phyloP scores from a whole-genome alignment of 2,329 filamentous ascomycete species.

The Didymosphaeria variabile region DNA sequence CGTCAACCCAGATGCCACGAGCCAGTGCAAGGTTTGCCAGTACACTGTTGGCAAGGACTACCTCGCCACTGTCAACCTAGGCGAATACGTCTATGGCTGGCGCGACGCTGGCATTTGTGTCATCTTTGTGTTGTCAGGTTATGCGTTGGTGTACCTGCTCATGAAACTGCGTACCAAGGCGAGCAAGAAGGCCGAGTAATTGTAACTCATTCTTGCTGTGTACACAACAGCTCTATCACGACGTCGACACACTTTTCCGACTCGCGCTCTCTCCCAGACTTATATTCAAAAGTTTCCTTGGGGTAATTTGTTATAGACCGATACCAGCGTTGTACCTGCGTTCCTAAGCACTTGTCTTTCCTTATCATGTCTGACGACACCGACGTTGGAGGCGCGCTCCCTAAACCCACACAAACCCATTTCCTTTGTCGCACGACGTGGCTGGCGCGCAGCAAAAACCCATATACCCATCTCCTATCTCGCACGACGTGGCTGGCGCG shows the following conservation, averaged over 20 bases:
- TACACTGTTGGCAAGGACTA: conserved; percentile 68
- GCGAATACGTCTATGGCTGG: conserved; percentile 71
- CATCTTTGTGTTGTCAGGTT: conserved; percentile 64
- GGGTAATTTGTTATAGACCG: background rate
- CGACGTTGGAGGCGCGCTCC: conserved; percentile 4
- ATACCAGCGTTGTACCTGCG: background rate
- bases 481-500: background rate
- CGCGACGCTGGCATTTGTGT: conserved; percentile 68
- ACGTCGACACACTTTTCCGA: background rate
- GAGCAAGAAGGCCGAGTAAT: conserved; percentile 45
- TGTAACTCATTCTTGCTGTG: background rate
- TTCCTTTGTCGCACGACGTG: conserved; percentile 7
- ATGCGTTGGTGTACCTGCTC: conserved; percentile 56
- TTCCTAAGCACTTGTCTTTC: background rate
- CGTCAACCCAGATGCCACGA: conserved; percentile 66
- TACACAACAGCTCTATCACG: background rate
- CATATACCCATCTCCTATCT: conserved; percentile 1
- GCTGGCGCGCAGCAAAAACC: conserved; percentile 10
- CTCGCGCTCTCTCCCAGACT: background rate
- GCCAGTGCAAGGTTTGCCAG: conserved; percentile 67
- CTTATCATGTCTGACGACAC: background rate
- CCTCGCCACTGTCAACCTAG: conserved; percentile 66
- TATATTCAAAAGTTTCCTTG: background rate
- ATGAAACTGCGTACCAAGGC: conserved; percentile 54
- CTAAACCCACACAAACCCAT: background rate